Evolutionary conservation across 495 filamentous ascomycete species (phyloP).

Genomic region (Talaromyces liani): DNA sequence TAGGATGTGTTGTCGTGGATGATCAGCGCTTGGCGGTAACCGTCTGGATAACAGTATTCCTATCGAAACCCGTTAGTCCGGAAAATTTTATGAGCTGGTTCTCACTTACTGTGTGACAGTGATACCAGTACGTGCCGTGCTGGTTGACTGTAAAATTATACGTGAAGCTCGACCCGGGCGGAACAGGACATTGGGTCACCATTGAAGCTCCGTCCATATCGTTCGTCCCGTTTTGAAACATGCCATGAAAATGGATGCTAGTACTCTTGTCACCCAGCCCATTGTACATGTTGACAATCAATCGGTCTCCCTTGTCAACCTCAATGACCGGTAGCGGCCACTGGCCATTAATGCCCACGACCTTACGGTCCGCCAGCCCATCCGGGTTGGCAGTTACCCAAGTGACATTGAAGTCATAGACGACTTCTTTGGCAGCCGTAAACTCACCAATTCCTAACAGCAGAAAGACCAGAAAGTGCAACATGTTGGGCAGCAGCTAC

Average conservation of each 20-base stretch:
- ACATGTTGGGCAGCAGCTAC: background rate
- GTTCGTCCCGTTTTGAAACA: constrained; percentile 62
- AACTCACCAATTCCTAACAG: background rate
- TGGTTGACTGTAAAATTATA: constrained; percentile 77
- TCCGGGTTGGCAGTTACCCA: constrained; percentile 83
- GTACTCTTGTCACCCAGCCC: constrained; percentile 62
- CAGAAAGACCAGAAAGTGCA: background rate
- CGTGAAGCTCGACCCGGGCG: constrained; percentile 55
- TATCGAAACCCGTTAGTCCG: background rate
- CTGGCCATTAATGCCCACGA: constrained; percentile 75
- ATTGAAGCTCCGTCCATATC: constrained; percentile 69
- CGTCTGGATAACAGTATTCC: constrained; percentile 64
- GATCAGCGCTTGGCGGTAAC: constrained; percentile 62
- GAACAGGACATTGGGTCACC: constrained; percentile 61
- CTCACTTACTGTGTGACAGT: constrained; percentile 49
- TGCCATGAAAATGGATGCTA: constrained; percentile 73
- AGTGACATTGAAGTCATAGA: constrained; percentile 69
- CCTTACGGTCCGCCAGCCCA: constrained; percentile 52
- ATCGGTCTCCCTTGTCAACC: constrained; percentile 59
- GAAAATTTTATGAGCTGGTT: background rate
- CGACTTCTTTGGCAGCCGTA: constrained; percentile 51
- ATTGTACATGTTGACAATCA: constrained; percentile 69
- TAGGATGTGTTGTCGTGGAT: constrained; percentile 60
- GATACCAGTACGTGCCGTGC: constrained; percentile 78
- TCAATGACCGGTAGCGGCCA: constrained; percentile 69